Base-by-base conservation (phyloP, 768 basidiomycete species). In the Boletus rufocinnamomeus region DNA sequence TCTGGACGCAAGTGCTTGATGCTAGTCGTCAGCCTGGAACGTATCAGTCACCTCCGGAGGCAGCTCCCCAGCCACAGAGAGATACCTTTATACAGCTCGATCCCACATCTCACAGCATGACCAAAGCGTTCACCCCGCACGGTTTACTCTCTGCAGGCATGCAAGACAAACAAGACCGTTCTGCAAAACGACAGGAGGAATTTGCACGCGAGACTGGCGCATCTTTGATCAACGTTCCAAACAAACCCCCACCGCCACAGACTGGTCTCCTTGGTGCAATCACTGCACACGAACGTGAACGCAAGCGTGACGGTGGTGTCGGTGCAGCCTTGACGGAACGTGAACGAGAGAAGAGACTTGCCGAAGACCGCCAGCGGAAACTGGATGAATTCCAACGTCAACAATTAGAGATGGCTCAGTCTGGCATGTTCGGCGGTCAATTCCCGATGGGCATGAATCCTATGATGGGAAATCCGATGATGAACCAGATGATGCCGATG, bases 201-300 rank as follows among this genome's bases (percentile, higher is more conserved):
- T 75, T 92, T 13, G 97, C 97, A 11, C 82, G 95, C 37, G 95
- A 97, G 75, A 87, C 82, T 8, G 97, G 97, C 30, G 91, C 85
- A 17, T 93, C 94, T 5, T 82, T 98, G 53, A 87, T 98, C 77
- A 95, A 96, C 71, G 93, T 99, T n/a, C 93, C 93, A 5, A 85
- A 87, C 68, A 96, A 96, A 70, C 94, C 95, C 0, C 94, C 93
- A 0, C 92, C 93, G 2, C 95, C 97, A 9, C 94, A 96, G 74
- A 93, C 91, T 44, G 97, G 97, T 40, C 82, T 98, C 44, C 85
- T 99, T 50, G 97, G 97, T 19, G 96, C 96, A 2, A 94, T 98
- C 66, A 94, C 94, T 44, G 92, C 90, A 10, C 94, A 97, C 71
- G 94, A 99, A 74, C 84, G 93, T 52, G 96, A 98, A 56, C 82